phyloP scores from a whole-genome alignment of 2,329 filamentous ascomycete species.

The Cladophialophora exuberans region DNA sequence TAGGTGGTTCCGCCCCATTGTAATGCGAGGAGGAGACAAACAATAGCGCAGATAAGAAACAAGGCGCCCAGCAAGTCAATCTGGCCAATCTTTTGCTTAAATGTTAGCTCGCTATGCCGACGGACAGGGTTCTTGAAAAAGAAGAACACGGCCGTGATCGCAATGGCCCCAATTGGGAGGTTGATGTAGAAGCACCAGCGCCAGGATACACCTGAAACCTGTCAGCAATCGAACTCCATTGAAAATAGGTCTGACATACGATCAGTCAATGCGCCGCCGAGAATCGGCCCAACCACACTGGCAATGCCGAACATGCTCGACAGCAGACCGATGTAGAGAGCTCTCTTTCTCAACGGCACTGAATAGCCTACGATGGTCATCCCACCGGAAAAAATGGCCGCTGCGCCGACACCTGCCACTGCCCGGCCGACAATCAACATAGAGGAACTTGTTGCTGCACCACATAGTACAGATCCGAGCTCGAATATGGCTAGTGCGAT shows the following conservation, averaged over 20 bases:
- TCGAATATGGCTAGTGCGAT: constrained; percentile 33
- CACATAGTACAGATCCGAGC: constrained; percentile 36
- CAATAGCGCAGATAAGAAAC: constrained; percentile 48
- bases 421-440: constrained; percentile 38
- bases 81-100: constrained; percentile 32
- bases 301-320: constrained; percentile 62
- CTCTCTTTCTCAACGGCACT: constrained; percentile 32
- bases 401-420: constrained; percentile 35
- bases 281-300: constrained; percentile 42
- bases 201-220: constrained; percentile 40
- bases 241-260: constrained; percentile 42
- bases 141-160: constrained; percentile 37
- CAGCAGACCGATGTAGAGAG: constrained; percentile 46
- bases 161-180: constrained; percentile 44
- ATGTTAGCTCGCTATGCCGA: constrained; percentile 29
- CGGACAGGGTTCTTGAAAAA: constrained; percentile 39
- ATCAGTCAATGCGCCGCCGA: constrained; percentile 52
- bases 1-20: constrained; percentile 54
- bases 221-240: constrained; percentile 13
- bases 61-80: constrained; percentile 34
- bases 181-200: constrained; percentile 51
- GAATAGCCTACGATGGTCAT: constrained; percentile 35
- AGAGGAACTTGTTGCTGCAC: constrained; percentile 31
- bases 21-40: constrained; percentile 50
- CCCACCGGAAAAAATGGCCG: constrained; percentile 35